These are phyloP conservation scores for Arthrobotrys musiformis DNA, from an alignment of 2,329 filamentous ascomycete genomes.

Conservation along the genomic window DNA sequence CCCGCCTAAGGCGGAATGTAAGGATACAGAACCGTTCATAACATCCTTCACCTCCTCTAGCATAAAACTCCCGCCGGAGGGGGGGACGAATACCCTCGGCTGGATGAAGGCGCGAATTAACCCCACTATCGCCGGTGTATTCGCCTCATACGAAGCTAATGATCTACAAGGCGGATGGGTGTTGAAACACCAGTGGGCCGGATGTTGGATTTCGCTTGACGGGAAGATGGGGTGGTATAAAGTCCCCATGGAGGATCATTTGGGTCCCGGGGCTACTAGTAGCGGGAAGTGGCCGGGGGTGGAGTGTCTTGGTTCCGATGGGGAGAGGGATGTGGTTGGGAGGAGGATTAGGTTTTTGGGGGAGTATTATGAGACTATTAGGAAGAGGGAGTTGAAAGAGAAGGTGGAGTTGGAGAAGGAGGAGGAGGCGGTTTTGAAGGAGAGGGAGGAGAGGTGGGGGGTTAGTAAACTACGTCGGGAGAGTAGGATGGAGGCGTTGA, in stretches of 20 bases:
- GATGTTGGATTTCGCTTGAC: constrained; percentile 2
- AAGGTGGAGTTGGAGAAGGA: neutral
- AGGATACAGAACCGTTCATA: neutral
- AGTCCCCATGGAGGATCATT: neutral
- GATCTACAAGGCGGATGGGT: too few relatives aligned
- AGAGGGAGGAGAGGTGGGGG: neutral
- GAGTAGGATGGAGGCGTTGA: neutral
- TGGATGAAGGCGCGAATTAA: neutral
- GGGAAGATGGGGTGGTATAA: constrained; percentile 14
- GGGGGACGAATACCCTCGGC: neutral
- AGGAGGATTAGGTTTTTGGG: constrained; percentile 20
- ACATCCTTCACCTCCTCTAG: neutral
- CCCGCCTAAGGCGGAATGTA: neutral
- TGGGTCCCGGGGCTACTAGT: neutral
- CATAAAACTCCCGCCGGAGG: neutral
- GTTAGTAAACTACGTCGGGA: neutral
- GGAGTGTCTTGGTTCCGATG: neutral
- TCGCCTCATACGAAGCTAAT: too few relatives aligned
- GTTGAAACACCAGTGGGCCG: neutral
- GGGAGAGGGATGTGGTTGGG: neutral
- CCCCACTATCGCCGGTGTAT: too few relatives aligned
- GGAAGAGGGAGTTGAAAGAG: neutral
- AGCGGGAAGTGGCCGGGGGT: neutral
- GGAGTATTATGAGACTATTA: constrained; percentile 10
- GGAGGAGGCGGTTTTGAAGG: neutral